A percentile compares a stretch with the other conserved stretches of the same genome.
These are phyloP conservation scores for Cenchrus purpureus DNA, from an alignment of 176 grass and related monocot species.

Conservation along the genomic window DNA sequence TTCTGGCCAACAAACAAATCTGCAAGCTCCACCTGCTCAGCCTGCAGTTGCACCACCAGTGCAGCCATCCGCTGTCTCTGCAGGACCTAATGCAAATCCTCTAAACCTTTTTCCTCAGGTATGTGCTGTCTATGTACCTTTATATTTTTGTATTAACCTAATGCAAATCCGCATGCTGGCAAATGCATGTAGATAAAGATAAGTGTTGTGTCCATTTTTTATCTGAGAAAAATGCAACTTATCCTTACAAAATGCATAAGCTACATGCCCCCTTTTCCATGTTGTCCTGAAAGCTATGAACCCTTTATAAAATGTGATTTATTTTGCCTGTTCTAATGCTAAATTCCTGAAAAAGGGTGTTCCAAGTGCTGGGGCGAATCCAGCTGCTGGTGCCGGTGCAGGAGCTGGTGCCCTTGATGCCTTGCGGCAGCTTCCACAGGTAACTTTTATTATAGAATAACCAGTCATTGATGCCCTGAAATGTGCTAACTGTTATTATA, in stretches of 20 bases:
- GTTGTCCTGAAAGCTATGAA: not conserved
- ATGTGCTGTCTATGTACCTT: constrained; percentile 23
- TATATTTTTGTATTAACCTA: not conserved
- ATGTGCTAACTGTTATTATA: constrained; percentile 28
- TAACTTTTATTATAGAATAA: constrained; percentile 32
- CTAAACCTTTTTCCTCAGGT: constrained; percentile 94
- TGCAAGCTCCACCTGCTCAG: constrained; percentile 52
- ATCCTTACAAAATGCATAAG: not conserved
- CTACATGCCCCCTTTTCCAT: not conserved
- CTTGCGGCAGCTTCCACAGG: constrained; percentile 83
- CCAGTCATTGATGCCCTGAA: not conserved
- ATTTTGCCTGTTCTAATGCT: constrained; percentile 12
- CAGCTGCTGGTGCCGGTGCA: constrained; percentile 38
- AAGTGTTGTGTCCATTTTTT: not conserved
- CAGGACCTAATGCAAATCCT: constrained; percentile 85
- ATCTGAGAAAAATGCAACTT: not conserved
- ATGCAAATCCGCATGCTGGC: not conserved
- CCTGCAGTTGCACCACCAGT: constrained; percentile 36
- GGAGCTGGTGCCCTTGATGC: constrained; percentile 72
- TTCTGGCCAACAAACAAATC: constrained; percentile 55
- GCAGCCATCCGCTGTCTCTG: constrained; percentile 61
- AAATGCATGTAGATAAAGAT: constrained; percentile 1
- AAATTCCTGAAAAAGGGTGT: constrained; percentile 55
- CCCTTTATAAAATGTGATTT: constrained; percentile 27
- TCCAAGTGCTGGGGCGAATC: constrained; percentile 52